Base-by-base conservation (phyloP, 148 eudicot species). In the Pharnaceum exiguum region DNA sequence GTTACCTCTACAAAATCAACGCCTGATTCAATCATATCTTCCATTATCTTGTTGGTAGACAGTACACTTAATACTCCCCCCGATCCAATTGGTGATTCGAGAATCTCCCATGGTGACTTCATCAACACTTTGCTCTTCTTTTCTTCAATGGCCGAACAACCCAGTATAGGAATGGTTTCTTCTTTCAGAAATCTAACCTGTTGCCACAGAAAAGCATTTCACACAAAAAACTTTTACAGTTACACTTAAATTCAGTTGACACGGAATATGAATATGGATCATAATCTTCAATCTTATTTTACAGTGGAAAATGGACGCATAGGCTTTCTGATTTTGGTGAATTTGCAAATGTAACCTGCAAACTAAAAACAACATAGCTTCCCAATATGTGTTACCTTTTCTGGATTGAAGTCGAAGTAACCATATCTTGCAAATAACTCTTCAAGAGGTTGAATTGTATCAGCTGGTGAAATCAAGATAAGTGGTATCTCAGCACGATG, bases 21-120 rank as follows among this genome's bases (percentile, higher is more conserved):
- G 12, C 95, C 96, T 59, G 71, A 66, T 54, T 61, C 63, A 21
- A 67, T 18, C 15, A 93, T 80, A 43, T 78, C 59, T 45, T 83
- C 95, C 18, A 88, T 30, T 35, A 85, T 59, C 55, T 71, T 75
- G 38, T 63, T 55, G 25, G 96, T 68, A 57, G 81, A 76, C 59
- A 93, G 79, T 40, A 70, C 74, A 69, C 69, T 75, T 24, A 88
- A 64, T 17, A 75, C 46, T 26, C 98, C 98, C 25, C 81, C 90
- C 30, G 88, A 88, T 46, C 98, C 98, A 46, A 88, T 72, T 21
- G 96, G 82, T 54, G 71, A 67, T 69, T 85, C 88, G 58, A 83
- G 90, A 55, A 93, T 77, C 51, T 79, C 86, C 95, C 96, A 93
- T 7, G 95, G 98, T 16, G 98, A 77, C 63, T 85, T 81, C 98